Base-by-base conservation (phyloP, 2,329 filamentous ascomycete species). In the Aspergillus sp. region DNA sequence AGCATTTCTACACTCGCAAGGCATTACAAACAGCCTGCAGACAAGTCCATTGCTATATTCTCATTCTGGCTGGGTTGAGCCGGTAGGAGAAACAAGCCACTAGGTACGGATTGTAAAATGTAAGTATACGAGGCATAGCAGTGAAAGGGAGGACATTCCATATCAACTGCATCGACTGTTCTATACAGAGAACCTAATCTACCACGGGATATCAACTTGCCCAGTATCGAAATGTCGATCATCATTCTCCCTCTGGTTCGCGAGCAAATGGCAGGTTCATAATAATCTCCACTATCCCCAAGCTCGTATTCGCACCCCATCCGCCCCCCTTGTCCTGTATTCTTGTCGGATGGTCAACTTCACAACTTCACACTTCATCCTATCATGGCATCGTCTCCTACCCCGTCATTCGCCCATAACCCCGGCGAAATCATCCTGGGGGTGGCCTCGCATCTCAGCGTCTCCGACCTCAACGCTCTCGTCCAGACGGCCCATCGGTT, bases 401-500 rank as follows among this genome's bases (percentile, higher is more conserved):
- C n/a, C 25, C 44, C 16, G 3, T 17, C 14, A 3, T 46, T 46
- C 13, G 23, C 31, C 14, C 7, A 14, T 21, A 1, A 31, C 7
- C 44, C 44, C 5, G 44, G n/a, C 7, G 48, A 54, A 31, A 23
- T 54, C 13, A 47, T 54, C 19, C 44, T 54, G n/a, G n/a, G 14
- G 5, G 41, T 51, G 14, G 48, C 17, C 11, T 6, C 4, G 17
- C 16, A 48, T 19, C 48, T 54, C n/a, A 21, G n/a, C 16, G 6
- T 45, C 11, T 17, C 20, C 6, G 31, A 51, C 36, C 43, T 54
- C 29, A 54, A 47, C 21, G 45, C 45, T 2, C 44, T 54, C 47
- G 23, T 48, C 9, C 36, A 25, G 5, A 45, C 52, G 4, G 47
- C 52, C 1, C 31, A 38, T n/a, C 25, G 23, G 5, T 44, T 50